Base-by-base conservation (phyloP, 2,329 filamentous ascomycete genomes). In the Scedosporium apiospermum region DNA sequence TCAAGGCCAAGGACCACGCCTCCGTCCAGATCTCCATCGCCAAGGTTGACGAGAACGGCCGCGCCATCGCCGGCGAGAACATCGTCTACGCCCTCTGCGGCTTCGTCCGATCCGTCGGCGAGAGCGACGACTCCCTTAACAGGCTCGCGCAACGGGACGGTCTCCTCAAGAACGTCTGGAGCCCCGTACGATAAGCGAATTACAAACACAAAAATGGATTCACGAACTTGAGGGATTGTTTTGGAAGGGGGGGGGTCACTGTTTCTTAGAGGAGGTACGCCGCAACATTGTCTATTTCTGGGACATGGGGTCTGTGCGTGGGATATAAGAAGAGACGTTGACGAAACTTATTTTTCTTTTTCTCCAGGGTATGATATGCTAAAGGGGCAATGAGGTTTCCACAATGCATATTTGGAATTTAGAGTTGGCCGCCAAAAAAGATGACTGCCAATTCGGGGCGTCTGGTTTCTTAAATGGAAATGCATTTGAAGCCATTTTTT, bases 1-100 rank as follows among this genome's bases (percentile, higher is more conserved):
- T 99, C 88, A 97, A 97, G 86, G 92, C 95, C 85, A 97, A 98
- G 85, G 95, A 99, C 83, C 95, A 99, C 87, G 93, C 91, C 74
- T 96, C 91, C 67, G 95, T 98, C 73, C 95, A 99, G 82, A 91
- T 99, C 80, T 91, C 89, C 73, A 84, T 99, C 77, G 93, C 89
- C 80, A 98, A 97, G 85, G 95, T 99, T 73, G 93, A 98, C 80
- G 95, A 99, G 88, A 96, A 93, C 83, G 95, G 95, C 78, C 91
- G 93, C 74, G 92, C 93, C 70, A 75, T 87, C 82, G 91, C 91
- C 71, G 92, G 93, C 80, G 95, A 97, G 84, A 96, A 93, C 88
- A 90, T 97, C 81, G 88, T 91, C 76, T 99, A 96, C 78, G 93
- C 95, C 72, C 89, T 99, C 69, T 96, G 90, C 83, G 95, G 95